Base-by-base conservation (phyloP, 176 grass and related monocot genomes). In the Panicum miliaceum region DNA sequence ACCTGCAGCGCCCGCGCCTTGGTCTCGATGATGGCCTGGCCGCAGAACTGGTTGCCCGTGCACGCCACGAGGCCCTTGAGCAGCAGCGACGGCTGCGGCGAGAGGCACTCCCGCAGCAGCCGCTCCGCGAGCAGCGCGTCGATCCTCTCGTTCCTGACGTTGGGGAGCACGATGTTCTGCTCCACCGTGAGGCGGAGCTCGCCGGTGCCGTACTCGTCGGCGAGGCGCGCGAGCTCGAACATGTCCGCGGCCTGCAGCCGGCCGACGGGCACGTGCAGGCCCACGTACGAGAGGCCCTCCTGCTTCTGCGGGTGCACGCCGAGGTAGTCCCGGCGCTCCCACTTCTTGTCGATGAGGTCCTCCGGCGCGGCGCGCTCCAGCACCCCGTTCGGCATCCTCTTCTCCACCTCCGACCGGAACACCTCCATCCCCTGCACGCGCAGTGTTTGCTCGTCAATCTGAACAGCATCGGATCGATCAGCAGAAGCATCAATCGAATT, bases 31-130 rank as follows among this genome's bases (percentile, higher is more conserved):
- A 98, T 98, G 37, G 91, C 93, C 87, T 95, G 96, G 18, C 96
- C 96, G 65, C 96, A 98, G 85, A 98, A 98, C 89, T 98, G 93
- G 77, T 87, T 95, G 27, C 93, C 96, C 1, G 91, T 98, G 91
- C 96, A 98, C 64, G 91, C 90, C 19, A 98, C 91, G 16, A 98
- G 84, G 6, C 89, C 88, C 81, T 45, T 91, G 76, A 95, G 82
- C 62, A 93, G 87, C 66, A 95, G 85, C 38, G 90, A 90, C 20
- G 96, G 96, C 47, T 78, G 57, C 42, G 89, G 93, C 38, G 93
- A 92, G 73, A 98, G 82, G 68, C 78, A 78, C 75, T 81, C 68
- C 79, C 70, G 71, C 3, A 98, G 85, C 4, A 95, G 93, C 14
- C 89, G 89, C 80, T 98, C 93, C 1, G 84, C 81, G 4, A 98